These are phyloP conservation scores for Chamaecrista fasciculata DNA, from an alignment of 306 rosid species.

Conservation along the genomic window DNA sequence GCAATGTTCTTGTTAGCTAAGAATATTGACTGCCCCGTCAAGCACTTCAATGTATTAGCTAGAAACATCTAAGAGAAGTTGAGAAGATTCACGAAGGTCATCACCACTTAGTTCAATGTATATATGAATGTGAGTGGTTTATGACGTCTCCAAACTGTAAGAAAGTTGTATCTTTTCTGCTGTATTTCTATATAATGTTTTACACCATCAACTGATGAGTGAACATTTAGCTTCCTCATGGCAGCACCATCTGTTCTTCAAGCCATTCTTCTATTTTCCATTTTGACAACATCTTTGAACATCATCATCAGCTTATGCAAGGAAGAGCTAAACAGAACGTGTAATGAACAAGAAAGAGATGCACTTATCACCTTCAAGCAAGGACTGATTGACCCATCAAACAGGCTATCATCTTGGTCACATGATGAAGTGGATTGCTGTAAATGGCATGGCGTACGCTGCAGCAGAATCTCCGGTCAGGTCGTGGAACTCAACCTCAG, in stretches of 20 bases:
- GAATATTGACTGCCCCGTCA: no score
- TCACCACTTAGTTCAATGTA: no score
- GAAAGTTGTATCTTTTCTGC: no score
- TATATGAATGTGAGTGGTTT: no score
- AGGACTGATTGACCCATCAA: background rate
- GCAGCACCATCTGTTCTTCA: background rate
- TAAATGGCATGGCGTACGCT: background rate
- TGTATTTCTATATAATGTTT: no score
- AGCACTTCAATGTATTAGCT: no score
- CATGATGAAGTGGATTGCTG: background rate
- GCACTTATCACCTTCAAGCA: background rate
- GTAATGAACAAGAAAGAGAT: background rate
- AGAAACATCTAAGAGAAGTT: no score
- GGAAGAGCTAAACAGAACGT: background rate
- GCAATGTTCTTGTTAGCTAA: no score
- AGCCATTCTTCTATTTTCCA: background rate
- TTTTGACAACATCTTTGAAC: background rate
- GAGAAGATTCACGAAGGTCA: no score
- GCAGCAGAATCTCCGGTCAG: background rate
- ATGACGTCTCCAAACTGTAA: no score
- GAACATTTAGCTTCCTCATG: background rate
- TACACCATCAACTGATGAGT: no score
- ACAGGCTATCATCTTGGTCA: background rate
- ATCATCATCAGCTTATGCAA: background rate
- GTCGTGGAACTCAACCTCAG: background rate